Base-by-base conservation (phyloP, 2,329 filamentous ascomycete genomes). In the Aspergillus thermomutatus region DNA sequence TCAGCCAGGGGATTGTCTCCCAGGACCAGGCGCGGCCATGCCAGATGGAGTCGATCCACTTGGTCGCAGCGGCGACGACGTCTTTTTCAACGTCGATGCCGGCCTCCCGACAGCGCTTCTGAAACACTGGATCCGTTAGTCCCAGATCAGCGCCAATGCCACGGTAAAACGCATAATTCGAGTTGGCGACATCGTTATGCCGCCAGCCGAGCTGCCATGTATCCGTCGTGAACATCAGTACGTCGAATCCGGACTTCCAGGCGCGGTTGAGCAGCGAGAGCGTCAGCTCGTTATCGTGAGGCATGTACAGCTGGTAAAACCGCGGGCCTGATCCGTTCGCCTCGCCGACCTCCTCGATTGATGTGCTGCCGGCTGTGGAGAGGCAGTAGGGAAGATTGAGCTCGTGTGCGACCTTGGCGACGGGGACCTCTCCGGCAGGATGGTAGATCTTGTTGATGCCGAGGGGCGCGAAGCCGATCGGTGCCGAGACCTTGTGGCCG, bases 371-470 rank as follows among this genome's bases (percentile, higher is more conserved):
- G 0, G 84, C 85, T 0, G 84, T 86, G 25, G 78, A 82, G 26
- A 88, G 75, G 56, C 79, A 83, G 67, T 87, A 87, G 1, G 82
- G 81, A 1, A 88, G 69, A 23, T 82, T 81, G 2, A 87, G 71
- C 60, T 86, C 82, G n/a, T 78, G 77, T 0, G 84, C 84, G 0
- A 84, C 83, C 55, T 79, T 80, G 9, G 85, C 83, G 1, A 87
- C 84, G 0, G 83, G 79, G 0, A 85, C 66, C 65, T 88, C 86
- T 41, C 82, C 85, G 0, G 72, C 66, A 0, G 79, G 77, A 62
- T 87, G 79, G 72, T 87, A 87, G 63, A 87, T 88, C 59, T 82
- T 82, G 73, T 88, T 87, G 62, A 88, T 87, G 4, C 85, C 85
- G 27, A 87, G 81, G 0, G 85, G 84, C 0, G 85, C 82, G 64